Conservation (phyloP, 169 alveolate species). For the Amoebophrya sp. region DNA sequence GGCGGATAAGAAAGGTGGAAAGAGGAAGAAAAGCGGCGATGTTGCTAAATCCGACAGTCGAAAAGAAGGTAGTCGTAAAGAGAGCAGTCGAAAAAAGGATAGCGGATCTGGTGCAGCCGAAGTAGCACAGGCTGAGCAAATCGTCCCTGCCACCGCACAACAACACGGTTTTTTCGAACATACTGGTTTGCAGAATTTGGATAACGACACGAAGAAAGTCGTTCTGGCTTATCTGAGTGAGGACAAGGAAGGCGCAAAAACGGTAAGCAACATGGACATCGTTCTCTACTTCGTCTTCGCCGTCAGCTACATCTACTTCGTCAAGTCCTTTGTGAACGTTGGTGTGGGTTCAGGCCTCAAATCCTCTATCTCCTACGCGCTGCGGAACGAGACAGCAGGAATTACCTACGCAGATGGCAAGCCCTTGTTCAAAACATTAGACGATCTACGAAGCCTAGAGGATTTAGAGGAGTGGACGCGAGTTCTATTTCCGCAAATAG, state of each 20-base stretch:
- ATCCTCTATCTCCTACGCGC: neutral
- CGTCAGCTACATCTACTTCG: neutral
- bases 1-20: too few species aligned
- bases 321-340: neutral
- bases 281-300: neutral
- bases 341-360: neutral
- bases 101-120: too few species aligned
- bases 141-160: too few species aligned
- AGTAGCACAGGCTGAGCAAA: too few species aligned
- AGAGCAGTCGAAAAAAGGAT: too few species aligned
- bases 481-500: too few species aligned
- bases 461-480: neutral
- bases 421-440: neutral
- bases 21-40: too few species aligned
- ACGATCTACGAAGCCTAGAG: neutral
- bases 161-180: neutral
- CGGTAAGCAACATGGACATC: neutral
- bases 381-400: neutral
- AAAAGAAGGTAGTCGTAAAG: too few species aligned
- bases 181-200: neutral
- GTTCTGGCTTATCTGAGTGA: neutral
- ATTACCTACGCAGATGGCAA: neutral
- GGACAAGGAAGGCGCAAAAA: neutral
- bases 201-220: neutral
- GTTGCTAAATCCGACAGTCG: too few species aligned